These are phyloP conservation scores for Colletotrichum lupini DNA, from an alignment of 2,329 filamentous ascomycete genomes.

Conservation along the genomic window DNA sequence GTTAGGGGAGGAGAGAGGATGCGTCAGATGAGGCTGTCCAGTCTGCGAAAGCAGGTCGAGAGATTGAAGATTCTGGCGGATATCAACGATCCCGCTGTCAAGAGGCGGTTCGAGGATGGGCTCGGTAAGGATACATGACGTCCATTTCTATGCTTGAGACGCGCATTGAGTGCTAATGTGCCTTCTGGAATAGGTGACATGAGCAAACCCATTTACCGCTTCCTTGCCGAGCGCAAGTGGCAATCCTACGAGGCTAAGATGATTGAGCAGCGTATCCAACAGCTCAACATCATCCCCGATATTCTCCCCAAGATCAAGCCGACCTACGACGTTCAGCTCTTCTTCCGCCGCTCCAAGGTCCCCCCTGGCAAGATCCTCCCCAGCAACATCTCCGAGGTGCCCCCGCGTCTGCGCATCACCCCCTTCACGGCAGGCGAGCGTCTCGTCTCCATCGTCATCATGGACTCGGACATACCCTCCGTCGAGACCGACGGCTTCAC, in stretches of 20 bases:
- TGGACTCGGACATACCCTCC: constrained; percentile 92
- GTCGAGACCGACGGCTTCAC: constrained; percentile 79
- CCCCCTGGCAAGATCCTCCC: constrained; percentile 83
- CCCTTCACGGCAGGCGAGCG: constrained; percentile 85
- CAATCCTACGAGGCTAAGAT: constrained; percentile 82
- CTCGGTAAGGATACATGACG: constrained; percentile 67
- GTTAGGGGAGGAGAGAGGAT: constrained; percentile 71
- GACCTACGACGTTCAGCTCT: constrained; percentile 81
- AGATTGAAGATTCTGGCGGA: constrained; percentile 89
- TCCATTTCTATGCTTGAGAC: neutral
- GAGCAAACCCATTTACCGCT: constrained; percentile 95
- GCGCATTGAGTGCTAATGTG: constrained; percentile 11
- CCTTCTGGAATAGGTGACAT: constrained; percentile 76
- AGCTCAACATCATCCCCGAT: constrained; percentile 90
- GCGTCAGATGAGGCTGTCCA: constrained; percentile 75
- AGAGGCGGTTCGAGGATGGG: constrained; percentile 94
- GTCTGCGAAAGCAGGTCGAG: constrained; percentile 79
- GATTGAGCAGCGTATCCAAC: constrained; percentile 84
- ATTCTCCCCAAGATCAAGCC: constrained; percentile 84
- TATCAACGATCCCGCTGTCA: constrained; percentile 93
- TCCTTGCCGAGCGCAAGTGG: constrained; percentile 91
- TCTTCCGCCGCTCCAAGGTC: constrained; percentile 78
- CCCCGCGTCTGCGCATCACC: constrained; percentile 84
- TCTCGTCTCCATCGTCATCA: constrained; percentile 84
- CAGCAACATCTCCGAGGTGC: constrained; percentile 76